Base-by-base conservation (phyloP, 768 basidiomycete genomes). In the Trametes villosa region DNA sequence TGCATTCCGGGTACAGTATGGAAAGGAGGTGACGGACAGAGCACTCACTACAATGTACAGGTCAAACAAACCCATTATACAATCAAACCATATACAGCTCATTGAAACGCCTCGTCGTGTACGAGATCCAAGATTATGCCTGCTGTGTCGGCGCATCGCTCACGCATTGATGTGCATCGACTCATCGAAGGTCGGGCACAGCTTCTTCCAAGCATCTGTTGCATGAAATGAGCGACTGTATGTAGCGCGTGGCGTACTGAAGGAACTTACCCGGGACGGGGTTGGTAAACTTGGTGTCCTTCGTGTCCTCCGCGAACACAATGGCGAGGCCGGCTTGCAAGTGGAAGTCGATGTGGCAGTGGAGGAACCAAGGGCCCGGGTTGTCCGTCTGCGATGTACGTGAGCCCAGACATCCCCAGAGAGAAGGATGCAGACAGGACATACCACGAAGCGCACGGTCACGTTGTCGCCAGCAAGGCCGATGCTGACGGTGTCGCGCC, bases 271-370 rank as follows among this genome's bases (percentile, higher is more conserved):
- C 33, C 2, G 67, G 65, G 15, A 60, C 57, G 3, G 59, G 57
- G 41, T 62, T 50, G 7, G 52, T 54, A 9, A 38, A 31, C 8
- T 53, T 27, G 1, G 69, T 57, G 56, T 66, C 67, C 1, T n/a
- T 46, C 2, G 70, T 61, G 30, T 75, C 76, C 59, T 79, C 78
- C 0, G 77, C 78, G 44, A 81, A 74, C 7, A 79, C 76, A 18
- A 81, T 59, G 2, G 78, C 78, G 15, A 79, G 70, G n/a, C 79
- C 79, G 1, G 68, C 65, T 15, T 78, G 70, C 9, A 94, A 76
- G 72, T 94, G 91, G 89, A 90, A 94, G 70, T 92, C 89, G 63
- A 90, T 88, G 71, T 91, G 89, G 70, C 86, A 93, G 72, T 91
- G 91, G 66, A 92, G 81, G 65, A 93, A 72, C 89, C 92, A 94